Conservation (phyloP, 768 basidiomycete genomes). For the Cyclocybe cylindracea region DNA sequence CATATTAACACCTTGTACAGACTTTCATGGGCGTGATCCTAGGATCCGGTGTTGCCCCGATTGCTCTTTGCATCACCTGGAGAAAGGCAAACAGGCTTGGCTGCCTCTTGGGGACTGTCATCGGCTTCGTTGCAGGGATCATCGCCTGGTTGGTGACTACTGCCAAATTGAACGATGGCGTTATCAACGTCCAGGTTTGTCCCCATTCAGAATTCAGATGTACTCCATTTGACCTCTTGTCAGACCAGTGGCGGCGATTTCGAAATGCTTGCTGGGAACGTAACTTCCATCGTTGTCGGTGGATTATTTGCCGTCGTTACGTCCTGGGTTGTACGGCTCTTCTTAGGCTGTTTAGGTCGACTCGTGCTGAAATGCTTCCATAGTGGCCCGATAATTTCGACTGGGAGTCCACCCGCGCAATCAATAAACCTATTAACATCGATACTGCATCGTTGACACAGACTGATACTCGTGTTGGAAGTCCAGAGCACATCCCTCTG, state of each 20-base stretch:
- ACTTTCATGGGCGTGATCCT: conserved; percentile 89
- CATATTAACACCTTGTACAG: conserved; percentile 31
- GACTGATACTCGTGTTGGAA: too few relatives aligned
- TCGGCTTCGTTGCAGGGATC: conserved; percentile 70
- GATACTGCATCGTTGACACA: too few relatives aligned
- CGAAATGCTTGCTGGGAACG: conserved; percentile 86
- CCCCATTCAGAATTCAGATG: neutral
- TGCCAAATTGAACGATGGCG: conserved; percentile 62
- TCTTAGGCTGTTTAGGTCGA: neutral
- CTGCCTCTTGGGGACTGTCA: conserved; percentile 71
- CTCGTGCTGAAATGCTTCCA: neutral
- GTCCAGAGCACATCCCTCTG: neutral
- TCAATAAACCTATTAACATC: conserved; percentile 49
- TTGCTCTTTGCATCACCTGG: conserved; percentile 87
- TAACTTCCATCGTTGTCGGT: conserved; percentile 82
- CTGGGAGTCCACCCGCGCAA: conserved; percentile 76
- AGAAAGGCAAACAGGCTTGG: conserved; percentile 83
- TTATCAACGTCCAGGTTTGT: conserved; percentile 61
- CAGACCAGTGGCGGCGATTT: conserved; percentile 54
- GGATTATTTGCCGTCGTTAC: conserved; percentile 69
- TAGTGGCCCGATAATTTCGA: conserved; percentile 84
- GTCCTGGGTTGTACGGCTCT: conserved; percentile 59
- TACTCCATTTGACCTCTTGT: neutral
- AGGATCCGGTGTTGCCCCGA: conserved; percentile 84
- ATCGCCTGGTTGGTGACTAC: conserved; percentile 88